A percentile compares a stretch with the other conserved stretches of the same genome.
Conservation (phyloP, 805 yeast species). For the Kodamaea kakaduensis region DNA sequence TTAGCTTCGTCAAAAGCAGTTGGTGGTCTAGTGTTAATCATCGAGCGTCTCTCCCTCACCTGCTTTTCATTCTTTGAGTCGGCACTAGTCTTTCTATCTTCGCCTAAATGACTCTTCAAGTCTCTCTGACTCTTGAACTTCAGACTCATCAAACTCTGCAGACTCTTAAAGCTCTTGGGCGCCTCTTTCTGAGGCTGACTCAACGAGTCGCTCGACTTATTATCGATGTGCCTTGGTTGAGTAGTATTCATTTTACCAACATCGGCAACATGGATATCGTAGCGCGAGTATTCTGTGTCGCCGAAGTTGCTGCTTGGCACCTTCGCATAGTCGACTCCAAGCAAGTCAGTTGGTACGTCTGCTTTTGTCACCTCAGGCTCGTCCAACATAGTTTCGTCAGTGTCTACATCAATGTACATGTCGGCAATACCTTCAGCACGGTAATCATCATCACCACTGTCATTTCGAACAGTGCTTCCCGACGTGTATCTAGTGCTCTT, state of each 20-base stretch:
- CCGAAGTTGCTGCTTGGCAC: constrained; percentile 4
- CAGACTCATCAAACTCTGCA: no score
- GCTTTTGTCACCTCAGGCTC: no score
- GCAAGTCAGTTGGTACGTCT: no score
- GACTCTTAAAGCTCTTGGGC: constrained; percentile 4
- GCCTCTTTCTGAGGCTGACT: constrained; percentile 3
- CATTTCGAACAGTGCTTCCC: constrained; percentile 22
- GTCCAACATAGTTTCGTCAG: constrained; percentile 21
- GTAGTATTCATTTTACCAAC: constrained; percentile 22
- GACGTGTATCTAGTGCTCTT: constrained; percentile 8
- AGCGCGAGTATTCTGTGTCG: constrained; percentile 21
- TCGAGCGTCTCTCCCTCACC: no score
- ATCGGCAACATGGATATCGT: constrained; percentile 26
- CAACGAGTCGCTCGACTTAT: constrained; percentile 27
- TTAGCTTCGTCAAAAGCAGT: no score
- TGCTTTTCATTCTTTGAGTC: no score
- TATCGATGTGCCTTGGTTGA: constrained; percentile 23
- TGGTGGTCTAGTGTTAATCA: no score
- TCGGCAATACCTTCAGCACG: constrained; percentile 17
- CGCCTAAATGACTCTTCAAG: no score
- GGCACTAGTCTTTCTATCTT: no score
- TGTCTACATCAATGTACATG: constrained; percentile 14
- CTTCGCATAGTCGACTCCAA: constrained; percentile 2
- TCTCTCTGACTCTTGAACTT: no score
- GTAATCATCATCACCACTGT: constrained; percentile 24